Evolutionary conservation across 495 filamentous ascomycete genomes (phyloP).

Genomic region (Xylaria sp.): DNA sequence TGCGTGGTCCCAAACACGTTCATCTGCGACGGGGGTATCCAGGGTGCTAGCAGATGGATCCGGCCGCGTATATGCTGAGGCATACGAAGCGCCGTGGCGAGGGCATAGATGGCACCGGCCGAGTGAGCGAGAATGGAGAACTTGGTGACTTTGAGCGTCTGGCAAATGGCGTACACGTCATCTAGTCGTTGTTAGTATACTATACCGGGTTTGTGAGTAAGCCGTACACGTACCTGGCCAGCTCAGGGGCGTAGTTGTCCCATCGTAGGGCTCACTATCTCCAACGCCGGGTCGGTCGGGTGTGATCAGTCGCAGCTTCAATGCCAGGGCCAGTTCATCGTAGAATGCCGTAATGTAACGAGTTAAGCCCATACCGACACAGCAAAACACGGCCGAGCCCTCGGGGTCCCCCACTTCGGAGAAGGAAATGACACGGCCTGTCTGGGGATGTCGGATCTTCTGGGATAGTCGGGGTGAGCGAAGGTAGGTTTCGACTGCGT

Average conservation of each 20-base stretch:
- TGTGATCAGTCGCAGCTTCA: slow-evolving; percentile 91
- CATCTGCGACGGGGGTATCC: slow-evolving; percentile 98
- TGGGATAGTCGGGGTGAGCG: slow-evolving; percentile 84
- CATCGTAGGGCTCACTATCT: slow-evolving; percentile 87
- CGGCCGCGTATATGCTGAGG: slow-evolving; percentile 94
- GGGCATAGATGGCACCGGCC: slow-evolving; percentile 94
- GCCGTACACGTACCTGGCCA: slow-evolving; percentile 76
- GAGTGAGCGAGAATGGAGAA: slow-evolving; percentile 99
- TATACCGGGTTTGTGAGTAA: too few species aligned
- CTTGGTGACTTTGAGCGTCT: slow-evolving; percentile 88
- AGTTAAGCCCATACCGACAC: slow-evolving; percentile 97
- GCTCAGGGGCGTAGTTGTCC: slow-evolving; percentile 81
- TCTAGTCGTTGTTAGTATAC: slow-evolving; percentile 58
- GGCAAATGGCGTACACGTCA: slow-evolving; percentile 94
- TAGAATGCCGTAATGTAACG: slow-evolving; percentile 97
- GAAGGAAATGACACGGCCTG: slow-evolving; percentile 88
- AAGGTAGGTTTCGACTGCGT: slow-evolving; percentile 85
- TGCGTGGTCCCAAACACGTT: slow-evolving; percentile 78
- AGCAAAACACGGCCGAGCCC: slow-evolving; percentile 93
- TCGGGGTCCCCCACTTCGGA: slow-evolving; percentile 95
- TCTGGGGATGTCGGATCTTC: slow-evolving; percentile 82
- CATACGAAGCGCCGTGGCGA: slow-evolving; percentile 94
- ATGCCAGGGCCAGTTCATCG: slow-evolving; percentile 88
- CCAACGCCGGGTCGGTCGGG: slow-evolving; percentile 94
- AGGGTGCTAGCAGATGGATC: slow-evolving; percentile 94